Evolutionary conservation across 225 moss, liverwort and hornwort species (phyloP).

Genomic region (Physcomitrellopsis africana): DNA sequence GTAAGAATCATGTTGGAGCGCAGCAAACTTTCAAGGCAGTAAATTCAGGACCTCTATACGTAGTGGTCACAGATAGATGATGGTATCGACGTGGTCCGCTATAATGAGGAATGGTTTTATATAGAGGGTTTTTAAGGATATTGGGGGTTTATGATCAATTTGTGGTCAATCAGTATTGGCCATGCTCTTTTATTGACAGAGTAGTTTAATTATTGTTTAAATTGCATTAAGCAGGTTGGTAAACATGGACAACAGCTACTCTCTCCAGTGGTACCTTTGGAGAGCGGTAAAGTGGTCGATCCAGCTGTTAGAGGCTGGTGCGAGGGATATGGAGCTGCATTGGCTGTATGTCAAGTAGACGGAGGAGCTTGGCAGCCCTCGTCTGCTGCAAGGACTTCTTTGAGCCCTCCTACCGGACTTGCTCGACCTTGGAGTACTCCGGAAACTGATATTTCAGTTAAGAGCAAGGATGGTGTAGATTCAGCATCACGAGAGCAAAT

Average conservation of each 20-base stretch:
- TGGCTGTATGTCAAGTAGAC: conserved; percentile 63
- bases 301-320: conserved; percentile 75
- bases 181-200: no score
- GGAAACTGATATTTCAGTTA: conserved; percentile 58
- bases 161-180: no score
- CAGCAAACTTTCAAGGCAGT: no score
- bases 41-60: no score
- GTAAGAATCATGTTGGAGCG: no score
- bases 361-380: conserved; percentile 70
- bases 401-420: conserved; percentile 49
- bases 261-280: conserved; percentile 41
- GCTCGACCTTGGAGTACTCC: conserved; percentile 52
- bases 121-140: no score
- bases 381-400: conserved; percentile 51
- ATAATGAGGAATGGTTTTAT: no score
- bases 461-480: conserved; percentile 59
- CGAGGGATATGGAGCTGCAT: conserved; percentile 75
- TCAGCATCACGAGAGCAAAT: conserved; percentile 50
- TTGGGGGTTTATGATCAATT: no score
- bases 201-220: neutral
- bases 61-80: no score
- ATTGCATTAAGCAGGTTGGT: conserved; percentile 48
- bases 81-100: no score
- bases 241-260: conserved; percentile 77
- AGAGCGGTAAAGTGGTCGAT: conserved; percentile 68